Evolutionary conservation across 768 basidiomycete species (phyloP), one percentile per base, ranked within the genome.

Genomic region (Pulveroboletus ravenelii): DNA sequence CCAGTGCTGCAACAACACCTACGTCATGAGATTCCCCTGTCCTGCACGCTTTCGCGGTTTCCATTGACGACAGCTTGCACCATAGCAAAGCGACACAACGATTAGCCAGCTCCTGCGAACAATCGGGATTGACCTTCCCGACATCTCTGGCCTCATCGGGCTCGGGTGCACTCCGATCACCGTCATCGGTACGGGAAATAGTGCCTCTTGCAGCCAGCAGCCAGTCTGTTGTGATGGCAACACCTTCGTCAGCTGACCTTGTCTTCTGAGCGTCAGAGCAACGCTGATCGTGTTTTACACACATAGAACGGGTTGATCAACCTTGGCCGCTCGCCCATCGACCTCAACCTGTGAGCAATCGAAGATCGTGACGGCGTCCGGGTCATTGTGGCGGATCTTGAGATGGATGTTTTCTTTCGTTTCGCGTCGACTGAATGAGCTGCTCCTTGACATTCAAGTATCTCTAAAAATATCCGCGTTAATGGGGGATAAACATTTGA

Each of bases 171-270:
- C 15, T 17, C 45, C 48, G 6, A 29, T 56, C 47, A 52, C 40
- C 0, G 29, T 1, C n/a, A 2, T 31, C 10, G 36, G 31, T 7
- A 41, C 23, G 55, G 62, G 20, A 8, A 46, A 0, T 0, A 8
- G 10, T 58, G 61, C 48, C 0, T 0, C 14, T 0, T 62, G 62
- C 40, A 41, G 32, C n/a, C 32, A 50, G 18, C 39, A 64, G 34
- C 29, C 62, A 0, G 53, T 63, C 37, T 62, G 62, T n/a, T 62
- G 61, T 48, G 41, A 27, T 8, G 40, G 41, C 6, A 49, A 63
- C 3, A 25, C 4, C 13, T 61, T 40, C 8, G 61, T 62, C 13
- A 53, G 58, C 34, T 5, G 3, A 1, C 13, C 5, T 10, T n/a
- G 3, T 13, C 5, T 23, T 8, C 20, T 17, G 15, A 12, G 2